Evolutionary conservation across 345 rosid species (phyloP), one percentile per base, ranked within the genome.

Genomic region (Populus simonii): DNA sequence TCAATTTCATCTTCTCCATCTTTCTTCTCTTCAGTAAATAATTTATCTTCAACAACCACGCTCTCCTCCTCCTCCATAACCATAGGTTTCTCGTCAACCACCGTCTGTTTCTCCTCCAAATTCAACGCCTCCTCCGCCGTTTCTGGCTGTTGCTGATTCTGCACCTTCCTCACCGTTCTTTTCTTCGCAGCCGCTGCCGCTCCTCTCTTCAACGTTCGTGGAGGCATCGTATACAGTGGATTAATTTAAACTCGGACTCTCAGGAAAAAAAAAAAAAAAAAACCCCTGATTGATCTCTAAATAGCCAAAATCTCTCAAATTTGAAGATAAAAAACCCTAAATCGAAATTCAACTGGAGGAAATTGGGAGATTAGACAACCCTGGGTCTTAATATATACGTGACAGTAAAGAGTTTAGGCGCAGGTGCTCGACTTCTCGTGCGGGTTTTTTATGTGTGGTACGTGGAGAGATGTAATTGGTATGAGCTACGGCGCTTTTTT

Each of bases 201-300:
- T 63, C 96, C 97, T 71, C 94, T 89, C 83, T 94, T 94, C 72
- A 86, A 88, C 35, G 78, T 74, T 72, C 91, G 84, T 11, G 98
- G 98, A 81, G 97, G 94, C 98, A 94, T 94, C 31, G 39, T 68
- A 59, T 27, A 5, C 27, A 16, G 55, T 8, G 8, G 36, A 25
- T 22, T 15, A 53, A 51, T 49, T 2, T 22, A 31, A 29, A 31
- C 17, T 22, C 66, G 27, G 7, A 25, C 18, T 31, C 57, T 16
- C 33, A 0, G 9, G 18, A 1, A 53, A 23, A 2, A 15, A 51
- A 53, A 18, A 5, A 33, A 33, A 33, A 33, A 29, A 31, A 31
- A 31, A 39, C 62, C 39, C 79, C 74, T 39, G 35, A 66, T 7
- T 36, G 55, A 78, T 47, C 43, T 31, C 36, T 17, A 41, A 38